Base-by-base conservation (phyloP, 1,284 basidiomycete species). In the Austroboletus novae-zelandiae region DNA sequence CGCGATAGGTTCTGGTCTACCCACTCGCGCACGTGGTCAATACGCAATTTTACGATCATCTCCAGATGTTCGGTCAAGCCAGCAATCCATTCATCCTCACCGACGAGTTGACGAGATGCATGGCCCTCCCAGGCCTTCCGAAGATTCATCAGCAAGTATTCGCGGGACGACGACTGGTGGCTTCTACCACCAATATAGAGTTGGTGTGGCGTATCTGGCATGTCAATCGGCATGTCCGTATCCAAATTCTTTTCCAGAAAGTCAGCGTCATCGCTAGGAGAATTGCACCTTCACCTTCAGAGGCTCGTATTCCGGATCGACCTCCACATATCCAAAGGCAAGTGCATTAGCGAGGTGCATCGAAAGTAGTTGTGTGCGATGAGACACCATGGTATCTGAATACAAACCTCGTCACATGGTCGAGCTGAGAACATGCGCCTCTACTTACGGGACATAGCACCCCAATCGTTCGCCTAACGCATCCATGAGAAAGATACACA, bases 401-500 rank as follows among this genome's bases (percentile, higher is more conserved):
- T 2, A 9, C 4, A 5, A 36, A 13, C 34, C 7, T n/a, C 29
- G 14, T 54, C 36, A 53, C 1, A 35, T 29, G 23, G 11, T 43
- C 29, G 17, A 27, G 40, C 27, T 40, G 36, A 40, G 30, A 7
- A 32, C 18, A 45, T 5, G 10, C 2, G 8, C 15, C 18, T 35
- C 2, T 25, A 64, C 77, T 45, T 57, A 83, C 82, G 80, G 46
- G 80, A 80, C 37, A 84, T 66, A 2, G 82, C 72, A 11, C 80
- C 79, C 81, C 82, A 84, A 51, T 84, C 81, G 40, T 84, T 83
- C 0, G 76, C 75, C 81, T 82, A 41, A 8, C 36, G 40, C 0
- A 9, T 40, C n/a, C 17, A 23, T 3, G 4, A 43, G 31, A n/a
- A 30, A 39, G 14, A 27, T 11, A 23, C 34, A 23, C 34, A 35